Base-by-base conservation (phyloP, 352 stramenopile genomes). In the Phytophthora sp. region DNA sequence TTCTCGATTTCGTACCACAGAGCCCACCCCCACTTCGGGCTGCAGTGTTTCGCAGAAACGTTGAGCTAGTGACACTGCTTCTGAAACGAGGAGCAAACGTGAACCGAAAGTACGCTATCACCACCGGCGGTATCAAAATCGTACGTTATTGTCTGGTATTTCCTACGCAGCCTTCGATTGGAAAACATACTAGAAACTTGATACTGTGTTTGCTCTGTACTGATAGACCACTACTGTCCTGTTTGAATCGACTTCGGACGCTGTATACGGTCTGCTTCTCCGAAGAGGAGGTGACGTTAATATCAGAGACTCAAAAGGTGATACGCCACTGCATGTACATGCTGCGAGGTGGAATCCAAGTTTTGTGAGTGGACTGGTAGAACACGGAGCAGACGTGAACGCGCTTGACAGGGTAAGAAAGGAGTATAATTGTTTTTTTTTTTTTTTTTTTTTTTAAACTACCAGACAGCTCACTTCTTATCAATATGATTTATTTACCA, bases 11-110 rank as follows among this genome's bases (percentile, higher is more conserved):
- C 34, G 11, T 18, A 30, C 5, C 24, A 28, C 35, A 72, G 64
- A 73, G 26, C 17, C 65, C 59, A 20, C 65, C 58, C 23, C 65
- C 65, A 24, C 53, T 73, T 65, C 65, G 59, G 58, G 65, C 65
- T 62, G 65, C 65, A 20, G 65, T 73, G 15, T 12, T 62, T 4
- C 48, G 42, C 9, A 65, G 60, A 13, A 73, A 66, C 32, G 35
- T 66, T 10, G 58, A 73, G 31, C 11, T 73, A 28, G 53, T 64
- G 6, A 62, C 52, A 9, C 17, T 73, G 23, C 53, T 73, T 23
- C 17, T 73, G 20, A 69, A 69, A 34, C 52, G 59, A 37, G 59
- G 59, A 21, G 65, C 65, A 18, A 63, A 69, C 43, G 52, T 69
- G 23, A 68, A 73, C 15, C 23, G 52, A 9, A 69, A 62, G 28